Conservation (phyloP, 2,329 filamentous ascomycete species). For the Ophiognomonia clavigignenti-juglandacearum region DNA sequence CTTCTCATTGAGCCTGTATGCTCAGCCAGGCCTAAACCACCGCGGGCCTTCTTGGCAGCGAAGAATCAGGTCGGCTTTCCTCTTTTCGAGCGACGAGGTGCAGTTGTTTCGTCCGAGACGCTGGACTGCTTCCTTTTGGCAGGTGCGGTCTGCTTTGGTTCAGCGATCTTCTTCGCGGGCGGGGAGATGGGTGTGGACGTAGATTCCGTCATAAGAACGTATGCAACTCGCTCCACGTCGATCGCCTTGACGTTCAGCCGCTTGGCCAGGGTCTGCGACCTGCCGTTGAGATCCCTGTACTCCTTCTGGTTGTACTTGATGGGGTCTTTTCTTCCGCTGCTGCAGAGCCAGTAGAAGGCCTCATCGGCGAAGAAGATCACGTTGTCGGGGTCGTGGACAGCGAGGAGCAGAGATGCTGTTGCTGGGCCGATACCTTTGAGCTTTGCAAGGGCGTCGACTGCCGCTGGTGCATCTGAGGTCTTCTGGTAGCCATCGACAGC, state of each 20-base stretch:
- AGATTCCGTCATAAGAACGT: slow-evolving; percentile 50
- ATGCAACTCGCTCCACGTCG: slow-evolving; percentile 67
- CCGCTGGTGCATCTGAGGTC: slow-evolving; percentile 30
- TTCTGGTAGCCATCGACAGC: slow-evolving; percentile 45
- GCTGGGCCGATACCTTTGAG: slow-evolving; percentile 76
- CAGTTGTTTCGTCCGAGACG: slow-evolving; percentile 1
- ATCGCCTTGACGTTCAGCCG: slow-evolving; percentile 52
- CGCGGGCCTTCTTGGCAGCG: not conserved
- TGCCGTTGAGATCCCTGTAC: slow-evolving; percentile 52
- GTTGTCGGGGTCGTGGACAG: slow-evolving; percentile 53
- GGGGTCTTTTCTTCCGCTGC: slow-evolving; percentile 39
- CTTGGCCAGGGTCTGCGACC: slow-evolving; percentile 36
- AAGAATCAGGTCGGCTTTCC: slow-evolving; percentile 1
- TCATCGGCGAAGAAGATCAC: slow-evolving; percentile 80
- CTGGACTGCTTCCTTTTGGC: slow-evolving; percentile 10
- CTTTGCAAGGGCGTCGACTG: slow-evolving; percentile 49
- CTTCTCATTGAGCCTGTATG: too few species aligned
- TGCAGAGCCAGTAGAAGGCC: slow-evolving; percentile 66
- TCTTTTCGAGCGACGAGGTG: slow-evolving; percentile 11
- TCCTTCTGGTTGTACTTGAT: slow-evolving; percentile 70
- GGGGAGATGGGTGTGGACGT: not conserved
- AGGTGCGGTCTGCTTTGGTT: not conserved
- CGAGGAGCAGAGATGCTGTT: slow-evolving; percentile 69
- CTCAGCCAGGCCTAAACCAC: too few species aligned
- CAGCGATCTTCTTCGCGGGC: slow-evolving; percentile 3